These are phyloP conservation scores for Zopfia rhizophila DNA, from an alignment of 2,329 filamentous ascomycete species.

Conservation along the genomic window DNA sequence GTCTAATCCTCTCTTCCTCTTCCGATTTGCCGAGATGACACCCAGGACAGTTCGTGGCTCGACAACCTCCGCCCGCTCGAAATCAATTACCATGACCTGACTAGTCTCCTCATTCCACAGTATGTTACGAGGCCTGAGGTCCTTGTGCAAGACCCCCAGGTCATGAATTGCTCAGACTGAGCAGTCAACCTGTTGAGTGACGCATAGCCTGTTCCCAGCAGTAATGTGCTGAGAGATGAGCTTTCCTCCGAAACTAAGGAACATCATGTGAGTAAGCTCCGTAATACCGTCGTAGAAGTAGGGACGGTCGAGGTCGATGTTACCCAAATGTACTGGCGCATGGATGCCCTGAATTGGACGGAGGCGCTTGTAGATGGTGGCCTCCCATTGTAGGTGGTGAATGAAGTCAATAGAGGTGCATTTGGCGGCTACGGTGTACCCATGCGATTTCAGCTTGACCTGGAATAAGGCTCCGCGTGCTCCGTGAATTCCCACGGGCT, in stretches of 20 bases:
- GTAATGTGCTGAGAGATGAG: too few relatives aligned
- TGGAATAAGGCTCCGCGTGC: constrained; percentile 52
- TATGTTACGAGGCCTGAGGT: constrained; percentile 23
- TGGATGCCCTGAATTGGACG: constrained; percentile 17
- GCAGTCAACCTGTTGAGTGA: too few relatives aligned
- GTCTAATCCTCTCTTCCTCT: too few relatives aligned
- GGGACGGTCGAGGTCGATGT: constrained; percentile 7
- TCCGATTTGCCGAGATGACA: too few relatives aligned
- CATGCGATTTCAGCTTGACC: constrained; percentile 52
- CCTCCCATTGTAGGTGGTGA: constrained; percentile 14
- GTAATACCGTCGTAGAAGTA: constrained; percentile 18
- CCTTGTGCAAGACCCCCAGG: constrained; percentile 18
- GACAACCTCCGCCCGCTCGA: constrained; percentile 21
- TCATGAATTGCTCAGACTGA: constrained; percentile 13
- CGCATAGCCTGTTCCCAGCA: too few relatives aligned
- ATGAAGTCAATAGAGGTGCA: constrained; percentile 36
- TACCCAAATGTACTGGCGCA: constrained; percentile 23
- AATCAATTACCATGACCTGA: constrained; percentile 23
- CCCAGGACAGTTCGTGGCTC: too few relatives aligned
- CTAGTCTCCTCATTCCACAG: constrained; percentile 19
- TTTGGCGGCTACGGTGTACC: constrained; percentile 58
- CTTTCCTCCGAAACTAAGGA: constrained; percentile 17
- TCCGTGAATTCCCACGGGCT: constrained; percentile 37
- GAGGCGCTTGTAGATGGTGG: constrained; percentile 19
- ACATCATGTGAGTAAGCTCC: constrained; percentile 16